Evolutionary conservation across 2,329 filamentous ascomycete species (phyloP), one percentile per base, ranked within the genome.

Genomic region (Didymella sp.): DNA sequence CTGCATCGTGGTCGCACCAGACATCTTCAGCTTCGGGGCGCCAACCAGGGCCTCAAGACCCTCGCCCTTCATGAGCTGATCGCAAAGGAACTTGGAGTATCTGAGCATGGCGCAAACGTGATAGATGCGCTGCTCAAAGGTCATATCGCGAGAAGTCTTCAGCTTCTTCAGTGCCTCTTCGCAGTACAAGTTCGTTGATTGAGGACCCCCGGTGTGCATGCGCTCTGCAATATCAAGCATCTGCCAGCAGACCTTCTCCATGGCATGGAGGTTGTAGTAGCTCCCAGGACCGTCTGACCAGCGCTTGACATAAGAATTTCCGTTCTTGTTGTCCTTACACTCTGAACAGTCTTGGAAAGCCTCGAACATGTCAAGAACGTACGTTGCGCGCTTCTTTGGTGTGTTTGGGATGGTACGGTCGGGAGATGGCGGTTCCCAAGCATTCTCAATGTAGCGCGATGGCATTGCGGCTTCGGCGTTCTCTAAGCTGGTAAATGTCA

Each of bases 191-290:
- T 44, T 42, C 2, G 51, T 25, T 7, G 33, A 22, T 17, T 13
- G 12, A 11, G 59, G 61, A 6, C 61, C 61, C 2, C 49, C 17
- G 6, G 17, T 17, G 13, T 64, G 59, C 13, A 64, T 37, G 15
- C 41, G 47, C 40, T 46, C 56, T 6, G 56, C 54, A 13, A 54
- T 33, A 8, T 58, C 50, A 15, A 55, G 27, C 27, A 64, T 51
- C 12, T 58, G 30, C 59, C 61, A 62, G 37, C 59, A 64, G 1
- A 64, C 56, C 40, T 51, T 62, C 49, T 64, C 61, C 46, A 62
- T 56, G 5, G 47, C 40, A 9, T 47, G 24, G 12, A 30, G 3
- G 22, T 59, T 37, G 56, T 61, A 56, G 27, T 44, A 59, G 13
- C 13, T 21, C 11, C 35, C 35, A 6, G 35, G 35, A 6, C 28